Conservation (phyloP, 2,329 filamentous ascomycete species). For the Setomelanomma holmii region DNA sequence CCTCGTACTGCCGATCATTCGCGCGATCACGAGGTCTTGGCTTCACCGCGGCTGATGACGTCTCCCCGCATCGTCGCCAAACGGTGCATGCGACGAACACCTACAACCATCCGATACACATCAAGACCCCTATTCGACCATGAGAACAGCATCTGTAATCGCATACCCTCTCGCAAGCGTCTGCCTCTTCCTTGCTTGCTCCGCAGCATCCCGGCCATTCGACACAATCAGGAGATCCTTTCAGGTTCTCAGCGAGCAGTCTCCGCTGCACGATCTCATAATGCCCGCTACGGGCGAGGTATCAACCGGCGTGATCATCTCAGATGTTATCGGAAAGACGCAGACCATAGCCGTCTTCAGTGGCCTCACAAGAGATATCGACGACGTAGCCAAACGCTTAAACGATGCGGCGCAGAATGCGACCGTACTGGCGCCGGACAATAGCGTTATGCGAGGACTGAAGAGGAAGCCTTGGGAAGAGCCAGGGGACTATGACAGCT, state of each 20-base stretch:
- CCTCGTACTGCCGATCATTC: slow-evolving; percentile 33
- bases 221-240: slow-evolving; percentile 37
- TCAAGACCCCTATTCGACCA: slow-evolving; percentile 18
- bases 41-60: slow-evolving; percentile 42
- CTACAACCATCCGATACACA: slow-evolving; percentile 15
- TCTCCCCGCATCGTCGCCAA: slow-evolving; percentile 29
- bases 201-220: slow-evolving; percentile 42
- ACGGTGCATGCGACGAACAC: slow-evolving; percentile 14
- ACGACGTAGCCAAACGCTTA: slow-evolving; percentile 71
- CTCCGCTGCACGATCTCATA: slow-evolving; percentile 33
- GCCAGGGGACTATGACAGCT: slow-evolving; percentile 71
- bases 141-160: slow-evolving; percentile 35
- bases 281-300: slow-evolving; percentile 42
- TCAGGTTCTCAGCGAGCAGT: slow-evolving; percentile 36
- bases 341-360: slow-evolving; percentile 84
- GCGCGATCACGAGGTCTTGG: slow-evolving; percentile 44
- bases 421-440: slow-evolving; percentile 86
- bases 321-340: slow-evolving; percentile 82
- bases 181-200: slow-evolving; percentile 40
- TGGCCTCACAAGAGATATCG: slow-evolving; percentile 77
- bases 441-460: slow-evolving; percentile 77
- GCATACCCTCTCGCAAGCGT: slow-evolving; percentile 37
- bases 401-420: slow-evolving; percentile 72
- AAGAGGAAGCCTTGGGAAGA: slow-evolving; percentile 89
- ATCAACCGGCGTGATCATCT: slow-evolving; percentile 68